phyloP scores from a whole-genome alignment of 208 protist species.

The Trichomonas tenax region DNA sequence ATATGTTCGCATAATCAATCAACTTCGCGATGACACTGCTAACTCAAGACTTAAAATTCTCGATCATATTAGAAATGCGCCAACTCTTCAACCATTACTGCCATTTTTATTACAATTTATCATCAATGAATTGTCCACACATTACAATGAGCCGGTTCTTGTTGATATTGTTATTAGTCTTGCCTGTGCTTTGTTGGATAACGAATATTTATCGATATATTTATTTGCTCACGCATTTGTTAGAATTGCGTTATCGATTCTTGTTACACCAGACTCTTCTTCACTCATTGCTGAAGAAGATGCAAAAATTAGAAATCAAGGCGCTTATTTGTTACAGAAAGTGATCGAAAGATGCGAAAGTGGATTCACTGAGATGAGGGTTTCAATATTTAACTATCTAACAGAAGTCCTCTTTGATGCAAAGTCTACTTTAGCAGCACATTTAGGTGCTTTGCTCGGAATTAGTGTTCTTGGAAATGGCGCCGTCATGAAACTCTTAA shows the following conservation, averaged over 20 bases:
- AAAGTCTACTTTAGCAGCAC: neutral
- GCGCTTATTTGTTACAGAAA: neutral
- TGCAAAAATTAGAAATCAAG: neutral
- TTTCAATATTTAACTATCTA: neutral
- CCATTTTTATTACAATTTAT: slow-evolving; percentile 14
- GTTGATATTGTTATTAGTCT: neutral
- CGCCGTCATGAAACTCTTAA: neutral
- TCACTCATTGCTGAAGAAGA: neutral
- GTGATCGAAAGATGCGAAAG: neutral
- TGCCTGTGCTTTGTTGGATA: neutral
- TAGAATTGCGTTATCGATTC: neutral
- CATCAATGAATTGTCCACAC: neutral
- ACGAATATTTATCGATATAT: neutral
- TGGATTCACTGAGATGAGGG: neutral
- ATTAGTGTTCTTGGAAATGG: neutral
- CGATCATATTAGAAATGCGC: neutral
- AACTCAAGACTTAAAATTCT: neutral
- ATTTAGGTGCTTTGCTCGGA: neutral
- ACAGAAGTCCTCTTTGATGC: neutral
- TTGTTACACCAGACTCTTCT: neutral
- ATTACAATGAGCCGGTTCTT: neutral
- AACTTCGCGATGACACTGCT: neutral
- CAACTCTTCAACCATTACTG: neutral
- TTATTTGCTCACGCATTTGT: neutral
- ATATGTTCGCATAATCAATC: neutral